phyloP scores from a whole-genome alignment of 805 yeast species.

The Candida ovalis region DNA sequence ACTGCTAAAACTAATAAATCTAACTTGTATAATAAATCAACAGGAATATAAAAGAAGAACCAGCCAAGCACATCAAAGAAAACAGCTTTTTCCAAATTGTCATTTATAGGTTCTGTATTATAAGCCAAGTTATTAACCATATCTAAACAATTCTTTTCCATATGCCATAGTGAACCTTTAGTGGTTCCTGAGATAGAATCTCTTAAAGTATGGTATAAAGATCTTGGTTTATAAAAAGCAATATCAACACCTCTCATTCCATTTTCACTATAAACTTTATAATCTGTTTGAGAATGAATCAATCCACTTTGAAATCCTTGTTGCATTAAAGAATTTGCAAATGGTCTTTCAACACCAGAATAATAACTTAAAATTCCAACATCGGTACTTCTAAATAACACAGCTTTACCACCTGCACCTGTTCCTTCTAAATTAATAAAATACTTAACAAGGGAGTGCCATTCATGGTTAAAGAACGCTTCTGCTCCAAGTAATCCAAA shows the following conservation, averaged over 20 bases:
- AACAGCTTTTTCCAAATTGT: conserved; percentile 43
- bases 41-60: conserved; percentile 51
- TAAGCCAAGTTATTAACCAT: conserved; percentile 44
- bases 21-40: conserved; percentile 43
- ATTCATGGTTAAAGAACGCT: conserved; percentile 67
- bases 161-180: conserved; percentile 75
- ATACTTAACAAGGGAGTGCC: conserved; percentile 57
- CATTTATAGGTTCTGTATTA: conserved; percentile 30
- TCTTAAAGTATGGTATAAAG: conserved; percentile 72
- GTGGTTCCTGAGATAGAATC: conserved; percentile 67
- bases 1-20: conserved; percentile 50
- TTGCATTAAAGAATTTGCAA: conserved; percentile 76
- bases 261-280: conserved; percentile 58
- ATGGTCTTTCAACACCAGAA: conserved; percentile 58
- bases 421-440: conserved; percentile 89
- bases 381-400: conserved; percentile 81
- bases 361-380: conserved; percentile 60
- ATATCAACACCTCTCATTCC: conserved; percentile 86
- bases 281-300: conserved; percentile 82
- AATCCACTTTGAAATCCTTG: conserved; percentile 76
- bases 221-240: conserved; percentile 84
- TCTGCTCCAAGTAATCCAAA: conserved; percentile 82
- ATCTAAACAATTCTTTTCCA: conserved; percentile 71
- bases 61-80: conserved; percentile 62
- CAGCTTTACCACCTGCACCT: conserved; percentile 85